Percentiles rank a stretch among this genome's conserved stretches.
phyloP scores from a whole-genome alignment of 1,139 yeast genomes.

The Taphrina betulina region DNA sequence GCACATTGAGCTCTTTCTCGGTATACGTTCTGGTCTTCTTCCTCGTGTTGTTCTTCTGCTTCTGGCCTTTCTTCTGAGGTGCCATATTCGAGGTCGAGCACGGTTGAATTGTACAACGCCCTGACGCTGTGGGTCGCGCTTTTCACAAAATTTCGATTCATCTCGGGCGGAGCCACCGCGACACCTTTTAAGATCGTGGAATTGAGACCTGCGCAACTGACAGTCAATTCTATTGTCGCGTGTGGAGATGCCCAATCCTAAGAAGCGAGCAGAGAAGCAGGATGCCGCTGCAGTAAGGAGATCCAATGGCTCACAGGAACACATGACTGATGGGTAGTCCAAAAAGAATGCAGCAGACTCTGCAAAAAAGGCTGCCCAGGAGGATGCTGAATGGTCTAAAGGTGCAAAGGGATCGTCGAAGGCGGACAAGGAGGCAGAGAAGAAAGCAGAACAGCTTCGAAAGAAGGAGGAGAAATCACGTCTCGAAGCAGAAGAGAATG shows the following conservation, averaged over 20 bases:
- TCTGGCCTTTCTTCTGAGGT: constrained; percentile 24
- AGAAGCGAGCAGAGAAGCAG: constrained; percentile 33
- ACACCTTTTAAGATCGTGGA: too few relatives aligned
- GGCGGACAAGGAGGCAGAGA: constrained; percentile 38
- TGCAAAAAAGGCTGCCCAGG: constrained; percentile 63
- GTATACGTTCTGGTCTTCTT: constrained; percentile 21
- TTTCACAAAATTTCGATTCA: too few relatives aligned
- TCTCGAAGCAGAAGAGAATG: constrained; percentile 62
- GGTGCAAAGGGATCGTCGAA: constrained; percentile 71
- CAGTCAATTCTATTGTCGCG: too few relatives aligned
- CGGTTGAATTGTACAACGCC: background rate
- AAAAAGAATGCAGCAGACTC: constrained; percentile 58
- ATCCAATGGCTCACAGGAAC: too few relatives aligned
- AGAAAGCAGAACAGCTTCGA: constrained; percentile 49
- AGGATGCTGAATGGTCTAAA: constrained; percentile 66
- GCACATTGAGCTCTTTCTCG: constrained; percentile 24
- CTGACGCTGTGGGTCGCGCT: too few relatives aligned
- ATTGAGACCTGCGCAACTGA: too few relatives aligned
- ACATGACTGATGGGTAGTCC: constrained; percentile 50
- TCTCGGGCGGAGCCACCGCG: too few relatives aligned
- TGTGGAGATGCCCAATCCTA: constrained; percentile 33
- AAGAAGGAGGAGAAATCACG: constrained; percentile 50
- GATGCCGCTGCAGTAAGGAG: constrained; percentile 31
- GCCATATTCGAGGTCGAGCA: constrained; percentile 6
- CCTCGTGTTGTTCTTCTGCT: constrained; percentile 20